Evolutionary conservation across 2,329 filamentous ascomycete species (phyloP).

Genomic region (Penicillium sp.): DNA sequence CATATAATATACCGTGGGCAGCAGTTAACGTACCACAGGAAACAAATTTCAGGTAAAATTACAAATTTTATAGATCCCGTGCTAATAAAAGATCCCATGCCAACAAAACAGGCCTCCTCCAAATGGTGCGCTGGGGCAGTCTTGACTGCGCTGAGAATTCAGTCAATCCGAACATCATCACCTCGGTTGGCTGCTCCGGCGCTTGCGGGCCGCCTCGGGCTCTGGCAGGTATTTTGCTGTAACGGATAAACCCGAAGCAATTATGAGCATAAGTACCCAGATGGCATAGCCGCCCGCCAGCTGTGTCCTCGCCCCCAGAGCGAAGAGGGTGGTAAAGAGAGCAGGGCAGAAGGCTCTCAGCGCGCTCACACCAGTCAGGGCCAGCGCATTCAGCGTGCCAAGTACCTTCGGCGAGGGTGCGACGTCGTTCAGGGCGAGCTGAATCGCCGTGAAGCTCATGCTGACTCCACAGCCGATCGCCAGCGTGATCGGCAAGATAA

Average conservation of each 20-base stretch:
- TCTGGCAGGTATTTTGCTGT: constrained; percentile 17
- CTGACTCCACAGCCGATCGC: constrained; percentile 60
- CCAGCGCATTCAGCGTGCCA: constrained; percentile 68
- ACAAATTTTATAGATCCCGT: not conserved
- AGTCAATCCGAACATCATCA: not conserved
- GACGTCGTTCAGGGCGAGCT: constrained; percentile 73
- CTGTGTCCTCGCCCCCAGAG: constrained; percentile 61
- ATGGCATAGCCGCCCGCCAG: constrained; percentile 63
- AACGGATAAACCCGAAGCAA: constrained; percentile 37
- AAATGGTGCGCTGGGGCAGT: not conserved
- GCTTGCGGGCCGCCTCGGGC: not conserved
- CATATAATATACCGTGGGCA: not conserved
- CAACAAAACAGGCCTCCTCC: not conserved
- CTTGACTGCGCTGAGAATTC: not conserved
- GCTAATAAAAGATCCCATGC: not conserved
- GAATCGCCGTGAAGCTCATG: constrained; percentile 69
- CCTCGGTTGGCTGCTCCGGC: not conserved
- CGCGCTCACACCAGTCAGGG: constrained; percentile 59
- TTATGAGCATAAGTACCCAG: constrained; percentile 45
- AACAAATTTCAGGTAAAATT: no score
- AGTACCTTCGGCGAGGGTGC: constrained; percentile 62
- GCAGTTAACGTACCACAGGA: not conserved
- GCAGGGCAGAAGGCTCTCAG: constrained; percentile 66
- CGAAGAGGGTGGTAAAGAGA: constrained; percentile 65
- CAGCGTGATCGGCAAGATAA: constrained; percentile 44